phyloP scores from a whole-genome alignment of 75 land plant genomes.

The Cryptomeria japonica region DNA sequence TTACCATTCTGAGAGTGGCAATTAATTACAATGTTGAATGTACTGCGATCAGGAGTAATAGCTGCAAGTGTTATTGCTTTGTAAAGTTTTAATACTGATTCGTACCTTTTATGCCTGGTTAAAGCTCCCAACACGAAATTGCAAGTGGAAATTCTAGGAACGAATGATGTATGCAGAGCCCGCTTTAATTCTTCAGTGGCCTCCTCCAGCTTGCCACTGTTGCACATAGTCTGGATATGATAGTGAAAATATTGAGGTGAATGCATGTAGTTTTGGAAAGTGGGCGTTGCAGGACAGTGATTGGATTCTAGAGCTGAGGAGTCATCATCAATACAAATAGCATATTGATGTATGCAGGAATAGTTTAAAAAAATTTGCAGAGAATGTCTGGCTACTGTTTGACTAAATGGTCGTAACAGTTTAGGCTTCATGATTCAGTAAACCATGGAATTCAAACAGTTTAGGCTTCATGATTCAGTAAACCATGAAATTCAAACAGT shows the following conservation, averaged over 20 bases:
- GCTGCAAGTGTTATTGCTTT: background rate
- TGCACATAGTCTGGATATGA: background rate
- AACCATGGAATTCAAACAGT: background rate
- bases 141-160: background rate
- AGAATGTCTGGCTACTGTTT: background rate
- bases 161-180: background rate
- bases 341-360: background rate
- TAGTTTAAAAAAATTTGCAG: background rate
- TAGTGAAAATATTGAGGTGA: background rate
- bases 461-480: background rate
- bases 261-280: background rate
- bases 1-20: background rate
- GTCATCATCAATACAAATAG: background rate
- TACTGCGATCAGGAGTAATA: background rate
- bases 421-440: background rate
- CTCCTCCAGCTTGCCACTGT: background rate
- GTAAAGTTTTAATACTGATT: background rate
- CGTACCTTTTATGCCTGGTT: background rate
- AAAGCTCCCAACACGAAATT: background rate
- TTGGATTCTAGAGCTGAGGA: background rate
- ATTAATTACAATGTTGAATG: constrained; percentile 3
- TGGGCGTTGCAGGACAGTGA: background rate
- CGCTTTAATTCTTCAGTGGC: background rate
- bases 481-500: background rate
- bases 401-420: background rate